Percentiles rank a stretch among this genome's conserved stretches.
Conservation (phyloP, 768 basidiomycete genomes). For the Chalciporus piperatus region DNA sequence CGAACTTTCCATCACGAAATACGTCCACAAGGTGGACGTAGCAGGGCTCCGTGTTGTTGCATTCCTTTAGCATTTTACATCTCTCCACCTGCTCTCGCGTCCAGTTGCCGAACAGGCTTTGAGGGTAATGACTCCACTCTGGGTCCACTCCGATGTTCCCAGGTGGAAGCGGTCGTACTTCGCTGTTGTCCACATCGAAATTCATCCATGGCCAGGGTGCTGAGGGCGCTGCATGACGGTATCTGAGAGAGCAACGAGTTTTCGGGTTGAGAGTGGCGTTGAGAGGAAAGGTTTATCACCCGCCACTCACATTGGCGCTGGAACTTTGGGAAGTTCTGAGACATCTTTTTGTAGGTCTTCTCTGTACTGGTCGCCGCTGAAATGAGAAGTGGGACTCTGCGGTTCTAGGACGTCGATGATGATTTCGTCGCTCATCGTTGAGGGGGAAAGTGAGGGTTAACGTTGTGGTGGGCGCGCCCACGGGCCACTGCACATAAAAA, state of each 20-base stretch:
- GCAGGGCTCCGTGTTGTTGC: constrained; percentile 4
- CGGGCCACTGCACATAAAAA: too few relatives aligned
- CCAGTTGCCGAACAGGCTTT: constrained; percentile 35
- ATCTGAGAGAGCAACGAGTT: constrained; percentile 15
- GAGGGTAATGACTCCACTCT: constrained; percentile 31
- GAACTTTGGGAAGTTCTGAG: constrained; percentile 17
- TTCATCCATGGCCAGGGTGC: constrained; percentile 45
- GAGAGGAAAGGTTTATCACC: neutral
- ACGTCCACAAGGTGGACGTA: constrained; percentile 27
- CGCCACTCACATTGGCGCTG: constrained; percentile 26
- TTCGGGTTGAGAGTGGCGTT: neutral
- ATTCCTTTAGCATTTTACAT: constrained; percentile 25
- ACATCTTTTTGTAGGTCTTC: constrained; percentile 10
- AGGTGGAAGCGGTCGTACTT: constrained; percentile 17
- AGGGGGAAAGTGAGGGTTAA: neutral
- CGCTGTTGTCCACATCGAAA: constrained; percentile 27
- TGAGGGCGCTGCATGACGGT: constrained; percentile 40
- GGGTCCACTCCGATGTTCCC: constrained; percentile 1
- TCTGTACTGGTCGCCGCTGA: constrained; percentile 3
- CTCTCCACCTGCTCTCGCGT: constrained; percentile 31
- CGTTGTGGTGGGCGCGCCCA: too few relatives aligned
- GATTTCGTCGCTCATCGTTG: constrained; percentile 12
- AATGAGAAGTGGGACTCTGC: neutral
- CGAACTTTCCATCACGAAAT: constrained; percentile 15
- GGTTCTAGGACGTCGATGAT: constrained; percentile 10